Percentiles rank a stretch among this genome's conserved stretches.
Conservation (phyloP, 2,329 filamentous ascomycete genomes). For the Fusarium anguioides region DNA sequence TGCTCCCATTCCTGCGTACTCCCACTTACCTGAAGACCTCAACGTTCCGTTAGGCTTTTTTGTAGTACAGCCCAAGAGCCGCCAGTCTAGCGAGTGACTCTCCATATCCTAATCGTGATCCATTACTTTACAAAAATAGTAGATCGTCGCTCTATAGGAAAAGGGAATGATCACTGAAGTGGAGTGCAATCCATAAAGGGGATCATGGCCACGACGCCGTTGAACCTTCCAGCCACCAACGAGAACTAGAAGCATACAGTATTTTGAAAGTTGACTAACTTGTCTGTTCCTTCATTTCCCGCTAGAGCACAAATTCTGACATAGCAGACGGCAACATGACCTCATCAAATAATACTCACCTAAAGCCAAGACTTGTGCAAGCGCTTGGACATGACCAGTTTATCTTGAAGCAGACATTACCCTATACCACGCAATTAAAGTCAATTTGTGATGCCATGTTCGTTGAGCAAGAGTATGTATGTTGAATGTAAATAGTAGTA, state of each 20-base stretch:
- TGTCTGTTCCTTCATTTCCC: neutral
- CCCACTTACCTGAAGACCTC: neutral
- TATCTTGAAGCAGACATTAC: neutral
- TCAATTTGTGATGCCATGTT: neutral
- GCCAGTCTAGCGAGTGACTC: neutral
- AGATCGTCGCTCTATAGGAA: neutral
- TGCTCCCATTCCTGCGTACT: no score
- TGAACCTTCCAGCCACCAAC: neutral
- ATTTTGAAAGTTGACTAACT: neutral
- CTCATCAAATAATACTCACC: neutral
- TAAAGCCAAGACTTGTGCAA: neutral
- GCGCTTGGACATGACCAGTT: neutral
- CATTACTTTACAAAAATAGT: neutral
- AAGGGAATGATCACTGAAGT: neutral
- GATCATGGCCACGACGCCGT: conserved; percentile 3
- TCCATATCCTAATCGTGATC: neutral
- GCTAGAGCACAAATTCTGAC: neutral
- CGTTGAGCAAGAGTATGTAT: neutral
- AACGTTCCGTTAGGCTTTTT: neutral
- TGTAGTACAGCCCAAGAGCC: neutral
- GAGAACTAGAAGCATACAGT: neutral
- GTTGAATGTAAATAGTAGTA: no score
- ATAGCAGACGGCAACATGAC: neutral
- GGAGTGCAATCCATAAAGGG: neutral
- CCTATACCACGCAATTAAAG: neutral